Base-by-base conservation (phyloP, 768 basidiomycete species). In the Lyophyllum shimeji region DNA sequence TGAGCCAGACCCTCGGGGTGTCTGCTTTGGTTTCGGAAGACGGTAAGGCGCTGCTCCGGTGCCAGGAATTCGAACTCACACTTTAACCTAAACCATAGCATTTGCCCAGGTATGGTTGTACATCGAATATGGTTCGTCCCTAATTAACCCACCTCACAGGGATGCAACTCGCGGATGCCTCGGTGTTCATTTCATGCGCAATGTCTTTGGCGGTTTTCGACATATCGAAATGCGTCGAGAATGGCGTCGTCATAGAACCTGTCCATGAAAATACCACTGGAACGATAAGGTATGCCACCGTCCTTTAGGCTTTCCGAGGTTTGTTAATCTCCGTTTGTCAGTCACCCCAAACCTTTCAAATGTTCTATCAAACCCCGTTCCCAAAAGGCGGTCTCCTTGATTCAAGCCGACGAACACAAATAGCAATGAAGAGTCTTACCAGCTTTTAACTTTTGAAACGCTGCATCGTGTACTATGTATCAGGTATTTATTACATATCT, bases 1-100 rank as follows among this genome's bases (percentile, higher is more conserved):
- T 27, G 82, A 86, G 62, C 66, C 62, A 18, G 85, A 87, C 67
- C 84, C 86, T 56, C 82, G 81, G 52, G 75, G 75, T 46, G 65
- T 84, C 46, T 84, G 82, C 62, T 90, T 88, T 69, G 87, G 87
- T 7, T 90, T 87, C 63, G 87, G 87, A 46, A 74, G 87, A 70
- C 80, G 87, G 80, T 78, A 56, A 57, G 78, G 9, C 29, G 46
- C 53, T 53, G 25, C 55, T 46, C 25, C 23, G 44, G 46, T 44
- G 46, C 57, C 51, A 37, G 11, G 29, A 47, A 11, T 33, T 51
- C 23, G 43, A 49, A 33, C 39, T 15, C 7, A 13, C 52, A 44
- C 31, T 55, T 64, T 56, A 44, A 40, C 7, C 40, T 49, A 34
- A 40, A 46, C 46, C 46, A 31, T 48, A 81, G 81, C 48, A 77